Evolutionary conservation across 225 moss, liverwort and hornwort genomes (phyloP), one percentile per base, ranked within the genome.

Genomic region (Sphagnum contortum): DNA sequence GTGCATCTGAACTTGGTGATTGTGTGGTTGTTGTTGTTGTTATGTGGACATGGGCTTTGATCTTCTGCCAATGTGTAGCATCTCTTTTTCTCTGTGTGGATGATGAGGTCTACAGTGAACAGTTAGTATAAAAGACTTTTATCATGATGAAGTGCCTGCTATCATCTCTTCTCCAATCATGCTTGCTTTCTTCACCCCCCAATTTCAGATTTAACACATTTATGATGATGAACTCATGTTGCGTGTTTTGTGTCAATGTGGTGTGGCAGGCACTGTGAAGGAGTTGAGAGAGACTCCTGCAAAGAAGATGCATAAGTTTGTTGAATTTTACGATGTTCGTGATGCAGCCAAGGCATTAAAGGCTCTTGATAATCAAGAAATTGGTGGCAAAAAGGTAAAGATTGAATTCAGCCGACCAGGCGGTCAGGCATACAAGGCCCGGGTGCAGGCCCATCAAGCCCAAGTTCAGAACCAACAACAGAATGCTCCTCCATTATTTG

Each of bases 361-460:
- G 62, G 81, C 92, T 3, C 29, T 98, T 53, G 96, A 98, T 70
- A 92, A 90, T 44, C 89, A 90, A 45, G 92, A 93, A 55, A 89
- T 98, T 6, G 85, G 83, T 55, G 92, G 92, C 3, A 98, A 89
- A 66, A 74, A 83, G 50, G 92, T 96, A 5, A 96, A 96, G 69
- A 96, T 96, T 57, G 96, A 96, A 62, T 96, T 96, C 12, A 96
- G 96, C 72, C 86, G 96, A 4, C 96, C 96, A 44, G 96, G 96
- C 12, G 96, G 96, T 6, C 88, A 88, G 74, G 96, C 96, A 4
- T 84, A 88, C 50, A 86, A 85, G 77, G 88, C 90, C 29, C 83
- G 88, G 12, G 80, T 78, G 4, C 29, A 29, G 29, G 84, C 84
- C 0, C 83, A 89, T 6, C 89, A 88, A 68, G 76, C 78, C 0